Percentiles rank a stretch among this genome's conserved stretches.
phyloP scores from a whole-genome alignment of 495 filamentous ascomycete genomes.

The Penicillium mononematosum region DNA sequence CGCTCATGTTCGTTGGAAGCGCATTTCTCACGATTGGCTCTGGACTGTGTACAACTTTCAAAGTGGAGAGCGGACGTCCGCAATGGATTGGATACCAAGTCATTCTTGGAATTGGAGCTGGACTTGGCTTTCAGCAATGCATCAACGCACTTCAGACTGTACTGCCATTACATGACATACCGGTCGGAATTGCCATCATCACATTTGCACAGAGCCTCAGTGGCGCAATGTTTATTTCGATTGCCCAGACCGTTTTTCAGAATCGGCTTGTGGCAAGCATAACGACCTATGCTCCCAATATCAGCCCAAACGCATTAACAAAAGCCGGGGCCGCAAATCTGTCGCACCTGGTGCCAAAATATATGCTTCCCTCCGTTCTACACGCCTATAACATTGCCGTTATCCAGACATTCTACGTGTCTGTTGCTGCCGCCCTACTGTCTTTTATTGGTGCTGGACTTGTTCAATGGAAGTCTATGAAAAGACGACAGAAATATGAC shows the following conservation, averaged over 20 bases:
- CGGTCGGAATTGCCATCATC: constrained; percentile 64
- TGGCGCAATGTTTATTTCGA: constrained; percentile 70
- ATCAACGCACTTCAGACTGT: constrained; percentile 71
- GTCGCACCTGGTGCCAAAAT: constrained; percentile 42
- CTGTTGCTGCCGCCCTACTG: constrained; percentile 57
- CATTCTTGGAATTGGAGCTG: constrained; percentile 66
- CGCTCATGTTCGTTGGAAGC: constrained; percentile 63
- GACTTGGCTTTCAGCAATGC: constrained; percentile 65
- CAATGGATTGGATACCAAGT: constrained; percentile 79
- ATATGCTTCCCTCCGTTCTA: constrained; percentile 55
- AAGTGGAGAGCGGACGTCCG: constrained; percentile 46
- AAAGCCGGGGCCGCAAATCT: constrained; percentile 66
- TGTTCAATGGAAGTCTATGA: constrained; percentile 79
- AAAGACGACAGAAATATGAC: constrained; percentile 3
- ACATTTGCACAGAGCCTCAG: constrained; percentile 72
- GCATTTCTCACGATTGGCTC: constrained; percentile 62
- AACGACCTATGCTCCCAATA: constrained; percentile 43
- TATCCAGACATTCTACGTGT: constrained; percentile 65
- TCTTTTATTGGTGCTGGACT: constrained; percentile 58
- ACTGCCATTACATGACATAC: constrained; percentile 58
- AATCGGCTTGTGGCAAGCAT: constrained; percentile 65
- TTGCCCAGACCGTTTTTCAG: constrained; percentile 75
- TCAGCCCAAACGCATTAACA: constrained; percentile 54
- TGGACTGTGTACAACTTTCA: constrained; percentile 66
- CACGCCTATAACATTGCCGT: constrained; percentile 70